Evolutionary conservation across 202 grass and related monocot species (phyloP), one percentile per base, ranked within the genome.

Genomic region (Brachypodium distachyon): DNA sequence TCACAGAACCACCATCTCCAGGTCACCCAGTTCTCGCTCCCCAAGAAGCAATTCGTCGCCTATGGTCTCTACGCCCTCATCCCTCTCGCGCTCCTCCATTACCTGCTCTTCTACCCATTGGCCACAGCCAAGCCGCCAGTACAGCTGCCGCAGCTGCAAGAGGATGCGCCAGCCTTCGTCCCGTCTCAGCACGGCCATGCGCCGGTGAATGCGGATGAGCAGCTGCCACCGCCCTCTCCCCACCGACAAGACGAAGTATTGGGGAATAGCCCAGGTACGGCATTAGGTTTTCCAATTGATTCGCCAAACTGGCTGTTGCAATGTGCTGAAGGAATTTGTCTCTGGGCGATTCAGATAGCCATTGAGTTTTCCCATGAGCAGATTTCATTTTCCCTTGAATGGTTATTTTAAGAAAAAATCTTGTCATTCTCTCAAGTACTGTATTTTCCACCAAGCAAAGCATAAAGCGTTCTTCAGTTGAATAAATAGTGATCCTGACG

Each of bases 61-160:
- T 94, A 82, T 16, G 29, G 43, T 23, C 64, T 98, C 82, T 98
- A 72, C 40, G 66, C 81, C 22, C 72, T 98, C 48, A 5, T 98
- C 72, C 82, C 87, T 5, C 70, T 98, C 33, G 87, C 79, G 9
- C 76, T 95, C 38, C 74, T 92, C 85, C 94, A 91, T 23, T 74
- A 90, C 64, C 88, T 88, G 6, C 78, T 98, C 80, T 91, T 90
- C 84, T 41, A 75, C 53, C 85, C 84, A 7, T 33, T 52, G 19
- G 63, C 51, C 27, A 18, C 78, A 0, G 27, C 75, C 14, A 37
- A 73, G 28, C 82, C 74, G 66, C 3, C 53, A 0, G 33, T 44
- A 22, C 69, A 12, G 13, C 53, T 59, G 16, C 14, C 69, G 8
- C 44, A 69, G 29, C 48, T 16, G 5, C 26, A 27, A 8, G 57